Evolutionary conservation across 2,329 filamentous ascomycete genomes (phyloP), one percentile per base, ranked within the genome.

Genomic region (Fusarium torulosum): DNA sequence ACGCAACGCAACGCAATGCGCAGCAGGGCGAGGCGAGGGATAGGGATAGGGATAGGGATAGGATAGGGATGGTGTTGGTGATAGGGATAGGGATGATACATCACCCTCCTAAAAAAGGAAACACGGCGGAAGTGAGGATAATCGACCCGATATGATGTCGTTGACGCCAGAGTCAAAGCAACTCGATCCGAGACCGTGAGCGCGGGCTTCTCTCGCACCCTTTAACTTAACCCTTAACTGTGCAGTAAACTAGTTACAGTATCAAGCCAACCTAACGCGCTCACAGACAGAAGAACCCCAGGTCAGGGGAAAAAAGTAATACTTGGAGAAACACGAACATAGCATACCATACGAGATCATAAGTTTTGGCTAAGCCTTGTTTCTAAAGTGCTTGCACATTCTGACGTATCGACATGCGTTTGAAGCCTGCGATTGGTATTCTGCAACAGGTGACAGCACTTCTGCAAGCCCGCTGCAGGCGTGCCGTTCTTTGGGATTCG

Each of bases 361-460:
- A 49, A 53, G 44, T 60, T 35, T 57, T 46, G 29, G 50, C 44
- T 45, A 51, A 69, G 50, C 58, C 45, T 56, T 44, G 43, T 42
- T 59, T 29, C 58, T 71, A 62, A 59, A 72, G 68, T 72, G 70
- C 60, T 67, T 73, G 71, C 69, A 64, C 71, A 69, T 58, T 42
- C 53, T 57, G 57, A 70, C 63, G 52, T 44, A 54, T 50, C 49
- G 50, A 53, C 41, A 21, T 46, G 31, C 45, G 33, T 56, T 43
- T 27, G 45, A 53, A 59, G 53, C 51, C 38, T 50, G 43, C 55
- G 23, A 58, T 62, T 65, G 56, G 56, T 46, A 59, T 66, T 64
- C 51, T 53, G 42, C 47, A 55, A 38, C 27, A 63, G 40, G 65
- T 66, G 56, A 57, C 57, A 64, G 57, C 58, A 61, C 59, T 38